A percentile compares a stretch with the other conserved stretches of the same genome.
phyloP scores from a whole-genome alignment of 192 early-diverging fungal species.

The Jimgerdemannia flammicorona region DNA sequence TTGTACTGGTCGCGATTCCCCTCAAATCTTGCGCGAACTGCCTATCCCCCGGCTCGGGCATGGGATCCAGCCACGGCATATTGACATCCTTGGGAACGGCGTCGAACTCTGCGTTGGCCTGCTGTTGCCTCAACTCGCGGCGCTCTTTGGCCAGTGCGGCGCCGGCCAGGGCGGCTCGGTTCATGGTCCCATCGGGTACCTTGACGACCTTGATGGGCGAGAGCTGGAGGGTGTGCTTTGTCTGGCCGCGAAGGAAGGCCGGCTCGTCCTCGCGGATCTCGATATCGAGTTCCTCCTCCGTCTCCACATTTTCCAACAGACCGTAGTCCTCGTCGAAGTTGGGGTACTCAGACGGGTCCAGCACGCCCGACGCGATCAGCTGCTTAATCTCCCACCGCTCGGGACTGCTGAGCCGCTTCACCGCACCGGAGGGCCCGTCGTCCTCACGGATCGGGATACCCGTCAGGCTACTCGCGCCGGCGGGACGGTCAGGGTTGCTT shows the following conservation, averaged over 20 bases:
- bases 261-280: slow-evolving; percentile 96
- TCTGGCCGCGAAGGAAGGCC: slow-evolving; percentile 91
- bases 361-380: slow-evolving; percentile 90
- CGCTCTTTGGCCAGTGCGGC: slow-evolving; percentile 93
- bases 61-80: slow-evolving; percentile 90
- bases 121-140: slow-evolving; percentile 81
- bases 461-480: slow-evolving; percentile 7
- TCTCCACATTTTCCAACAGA: slow-evolving; percentile 73
- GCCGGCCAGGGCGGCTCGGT: slow-evolving; percentile 91
- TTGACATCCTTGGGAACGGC: slow-evolving; percentile 85
- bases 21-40: slow-evolving; percentile 93
- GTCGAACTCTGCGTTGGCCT: slow-evolving; percentile 71
- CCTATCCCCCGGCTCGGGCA: slow-evolving; percentile 85
- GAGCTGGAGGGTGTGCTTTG: slow-evolving; percentile 74
- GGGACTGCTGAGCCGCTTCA: slow-evolving; percentile 89
- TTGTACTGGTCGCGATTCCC: slow-evolving; percentile 57
- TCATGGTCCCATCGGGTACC: slow-evolving; percentile 95
- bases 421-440: slow-evolving; percentile 32
- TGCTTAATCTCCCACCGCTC: slow-evolving; percentile 98
- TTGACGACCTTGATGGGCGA: slow-evolving; percentile 98
- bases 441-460: slow-evolving; percentile 42
- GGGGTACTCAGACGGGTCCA: slow-evolving; percentile 82
- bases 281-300: slow-evolving; percentile 95
- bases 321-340: slow-evolving; percentile 89
- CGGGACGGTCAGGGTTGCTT: slow-evolving; percentile 66